phyloP scores from a whole-genome alignment of 257 asterid genomes.

The Leonotis leonurus region DNA sequence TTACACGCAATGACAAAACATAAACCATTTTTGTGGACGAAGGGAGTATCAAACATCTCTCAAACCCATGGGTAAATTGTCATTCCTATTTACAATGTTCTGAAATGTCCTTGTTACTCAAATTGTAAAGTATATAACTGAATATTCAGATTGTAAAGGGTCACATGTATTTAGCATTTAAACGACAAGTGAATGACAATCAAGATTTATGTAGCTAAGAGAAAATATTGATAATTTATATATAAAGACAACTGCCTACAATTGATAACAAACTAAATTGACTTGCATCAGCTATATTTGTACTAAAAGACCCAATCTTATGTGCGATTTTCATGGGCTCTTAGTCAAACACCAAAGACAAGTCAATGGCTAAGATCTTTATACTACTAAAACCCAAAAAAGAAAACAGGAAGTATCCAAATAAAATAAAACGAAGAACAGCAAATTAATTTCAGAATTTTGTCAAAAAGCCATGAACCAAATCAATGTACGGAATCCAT shows the following conservation, averaged over 20 bases:
- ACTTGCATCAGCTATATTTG: not conserved
- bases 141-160: not conserved
- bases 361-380: not conserved
- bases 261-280: not conserved
- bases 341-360: not conserved
- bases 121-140: not conserved
- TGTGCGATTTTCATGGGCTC: not conserved
- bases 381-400: not conserved
- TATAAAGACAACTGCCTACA: not conserved
- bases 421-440: not conserved
- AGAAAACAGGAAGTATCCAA: not conserved
- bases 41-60: too few species aligned
- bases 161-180: not conserved
- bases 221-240: not conserved
- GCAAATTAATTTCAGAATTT: not conserved
- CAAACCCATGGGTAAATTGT: too few species aligned
- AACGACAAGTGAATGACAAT: not conserved
- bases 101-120: not conserved
- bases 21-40: too few species aligned
- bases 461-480: not conserved
- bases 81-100: too few species aligned
- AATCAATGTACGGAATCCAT: not conserved
- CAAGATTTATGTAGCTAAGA: not conserved
- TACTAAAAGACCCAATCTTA: not conserved
- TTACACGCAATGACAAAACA: too few species aligned